Evolutionary conservation across 768 basidiomycete species (phyloP), one percentile per base, ranked within the genome.

Genomic region (Rossbeevera mucosa): DNA sequence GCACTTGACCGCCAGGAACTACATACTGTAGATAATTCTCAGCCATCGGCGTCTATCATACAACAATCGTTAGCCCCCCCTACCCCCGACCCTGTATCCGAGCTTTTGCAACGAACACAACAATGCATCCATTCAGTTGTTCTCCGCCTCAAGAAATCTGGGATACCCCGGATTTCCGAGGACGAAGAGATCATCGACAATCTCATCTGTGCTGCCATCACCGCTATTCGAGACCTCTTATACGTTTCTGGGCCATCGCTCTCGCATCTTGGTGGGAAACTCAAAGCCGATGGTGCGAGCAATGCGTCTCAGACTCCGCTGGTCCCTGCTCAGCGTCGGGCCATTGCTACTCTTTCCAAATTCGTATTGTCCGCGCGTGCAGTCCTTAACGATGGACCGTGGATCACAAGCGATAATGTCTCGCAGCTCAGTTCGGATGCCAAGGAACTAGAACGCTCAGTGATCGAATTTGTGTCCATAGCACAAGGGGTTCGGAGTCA

Each of bases 351-450:
- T 0, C 76, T 94, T 4, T 93, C 91, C 31, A 87, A 93, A 64
- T 80, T 96, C 25, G 86, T 94, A 29, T 77, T 94, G 2, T 91
- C 88, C 9, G 84, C 89, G 1, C 84, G 93, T 24, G 92, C 94
- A 2, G 82, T 88, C 65, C 75, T 85, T 3, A 80, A 76, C 47
- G 59, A 68, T 48, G 69, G 59, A 2, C 64, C 67, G 0, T 65
- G 68, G 70, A 59, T 31, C 12, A 22, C 36, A 9, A 53, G 24
- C 21, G 60, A 65, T 22, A 54, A 47, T 16, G 57, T 68, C 4
- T 58, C 55, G 3, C 80, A 86, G 33, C 85, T 89, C 59, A 81
- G 82, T 58, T 74, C 77, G 2, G 88, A 90, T 62, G 86, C 86
- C 0, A 77, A 82, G 33, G 88, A 89, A 60, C 73, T 91, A 5